Percentiles rank a stretch among this genome's conserved stretches.
phyloP scores from a whole-genome alignment of 2,329 filamentous ascomycete species.

The Pseudogymnoascus sp. region DNA sequence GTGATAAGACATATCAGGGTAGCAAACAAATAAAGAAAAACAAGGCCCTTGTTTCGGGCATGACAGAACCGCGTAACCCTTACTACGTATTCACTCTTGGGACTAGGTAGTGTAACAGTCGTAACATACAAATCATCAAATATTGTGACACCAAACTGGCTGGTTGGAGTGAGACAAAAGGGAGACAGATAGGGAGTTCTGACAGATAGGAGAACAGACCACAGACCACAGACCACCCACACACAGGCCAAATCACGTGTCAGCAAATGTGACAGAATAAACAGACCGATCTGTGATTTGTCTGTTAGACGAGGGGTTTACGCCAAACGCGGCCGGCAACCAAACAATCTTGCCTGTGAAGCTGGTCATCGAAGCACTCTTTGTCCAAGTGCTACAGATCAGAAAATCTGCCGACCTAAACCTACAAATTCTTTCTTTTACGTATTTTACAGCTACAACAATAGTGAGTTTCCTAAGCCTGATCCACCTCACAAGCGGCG shows the following conservation, averaged over 20 bases:
- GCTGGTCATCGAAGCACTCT: slow-evolving; percentile 6
- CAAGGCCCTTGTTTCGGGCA: slow-evolving; percentile 2
- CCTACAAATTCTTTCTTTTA: slow-evolving; percentile 4
- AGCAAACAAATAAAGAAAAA: slow-evolving; percentile 6
- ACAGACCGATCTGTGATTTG: slow-evolving; percentile 4
- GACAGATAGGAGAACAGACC: no score
- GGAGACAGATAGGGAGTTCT: not conserved
- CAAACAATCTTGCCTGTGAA: slow-evolving; percentile 7
- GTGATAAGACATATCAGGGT: not conserved
- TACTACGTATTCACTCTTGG: not conserved
- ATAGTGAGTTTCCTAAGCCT: not conserved
- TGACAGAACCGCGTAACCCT: not conserved
- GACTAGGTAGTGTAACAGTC: not conserved
- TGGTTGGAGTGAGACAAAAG: not conserved
- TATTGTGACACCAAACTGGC: not conserved
- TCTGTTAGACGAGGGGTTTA: slow-evolving; percentile 7
- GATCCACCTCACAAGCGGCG: slow-evolving; percentile 3
- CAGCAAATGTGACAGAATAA: not conserved
- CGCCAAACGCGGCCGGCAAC: slow-evolving; percentile 7
- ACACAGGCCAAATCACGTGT: no score
- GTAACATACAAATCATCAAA: not conserved
- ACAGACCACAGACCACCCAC: no score
- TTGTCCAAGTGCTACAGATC: slow-evolving; percentile 7
- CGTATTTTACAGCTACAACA: not conserved
- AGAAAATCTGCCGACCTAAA: slow-evolving; percentile 1